Evolutionary conservation across 2,329 filamentous ascomycete genomes (phyloP).

Genomic region (Bipolaris bicolor): DNA sequence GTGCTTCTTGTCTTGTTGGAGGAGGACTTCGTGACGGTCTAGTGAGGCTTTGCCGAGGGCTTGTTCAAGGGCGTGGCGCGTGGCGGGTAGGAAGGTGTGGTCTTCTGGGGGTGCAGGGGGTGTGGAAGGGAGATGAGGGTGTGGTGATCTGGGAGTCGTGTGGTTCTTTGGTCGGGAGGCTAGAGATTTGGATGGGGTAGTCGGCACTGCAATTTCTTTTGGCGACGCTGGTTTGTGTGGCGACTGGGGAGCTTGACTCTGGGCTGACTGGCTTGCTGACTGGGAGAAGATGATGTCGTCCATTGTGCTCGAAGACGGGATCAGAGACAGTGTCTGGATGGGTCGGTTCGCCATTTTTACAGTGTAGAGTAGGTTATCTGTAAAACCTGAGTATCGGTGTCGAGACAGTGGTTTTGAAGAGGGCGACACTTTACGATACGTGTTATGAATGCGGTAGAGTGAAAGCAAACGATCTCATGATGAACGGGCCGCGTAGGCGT

Average conservation of each 20-base stretch:
- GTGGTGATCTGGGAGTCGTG: no score
- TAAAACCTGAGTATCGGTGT: neutral
- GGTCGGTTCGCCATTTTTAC: neutral
- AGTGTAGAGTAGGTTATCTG: neutral
- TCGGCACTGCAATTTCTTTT: neutral
- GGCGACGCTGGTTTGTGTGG: neutral
- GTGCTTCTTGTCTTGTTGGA: constrained; percentile 1
- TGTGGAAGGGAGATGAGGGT: neutral
- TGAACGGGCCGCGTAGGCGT: neutral
- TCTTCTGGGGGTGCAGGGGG: neutral
- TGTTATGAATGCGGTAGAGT: neutral
- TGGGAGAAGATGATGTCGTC: neutral
- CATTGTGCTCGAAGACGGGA: neutral
- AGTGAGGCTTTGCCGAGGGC: constrained; percentile 5
- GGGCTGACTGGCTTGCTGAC: neutral
- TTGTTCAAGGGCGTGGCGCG: constrained; percentile 2
- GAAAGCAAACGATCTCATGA: neutral
- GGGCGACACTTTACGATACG: neutral
- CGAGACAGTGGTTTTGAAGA: neutral
- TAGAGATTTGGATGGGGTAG: neutral
- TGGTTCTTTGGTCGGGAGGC: neutral
- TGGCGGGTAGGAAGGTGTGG: constrained; percentile 1
- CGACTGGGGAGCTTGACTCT: neutral
- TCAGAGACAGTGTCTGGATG: neutral
- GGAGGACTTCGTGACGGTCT: neutral